Base-by-base conservation (phyloP, 2,329 filamentous ascomycete genomes). In the Bertia moriformis region DNA sequence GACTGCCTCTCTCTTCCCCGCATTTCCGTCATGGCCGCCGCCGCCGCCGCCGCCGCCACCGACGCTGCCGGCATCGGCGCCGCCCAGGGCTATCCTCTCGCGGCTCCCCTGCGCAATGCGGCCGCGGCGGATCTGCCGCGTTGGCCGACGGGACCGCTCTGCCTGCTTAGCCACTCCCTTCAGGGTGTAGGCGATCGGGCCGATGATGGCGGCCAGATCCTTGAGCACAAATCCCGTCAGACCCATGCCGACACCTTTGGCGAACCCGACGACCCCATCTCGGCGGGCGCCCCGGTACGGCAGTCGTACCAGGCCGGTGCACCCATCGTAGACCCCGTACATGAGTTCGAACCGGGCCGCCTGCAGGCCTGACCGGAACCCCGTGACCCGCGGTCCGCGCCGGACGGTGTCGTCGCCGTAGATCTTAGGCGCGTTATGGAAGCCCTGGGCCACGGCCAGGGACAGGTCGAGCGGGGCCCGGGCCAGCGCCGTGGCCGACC, bases 391-490 rank as follows among this genome's bases (percentile, higher is more conserved):
- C 1, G 66, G 66, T 1, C 75, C 73, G 2, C 67, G 66, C 3
- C 79, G 68, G 2, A 84, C 79, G 1, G 78, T 83, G 38, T 73
- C 68, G 47, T 84, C 79, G 13, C 78, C 78, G 46, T 83, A 84
- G 0, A 84, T 62, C 2, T 76, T 68, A 1, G 78, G 78, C 0
- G 75, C 76, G 45, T 83, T 83, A 51, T 83, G 78, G 45, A 83
- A 27, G 7, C 78, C 78, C 49, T 82, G 76, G 1, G 74, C 73
- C 2, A 83, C 51, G 0, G 74, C 73, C 30, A 81, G 56, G 0
- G 69, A 65, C 2, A 82, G 52, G 46, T 78, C 68, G 45, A 79
- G 69, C 0, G 78, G 78, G 0, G 73, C 69, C 43, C 61, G 63
- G 4, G 62, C 63, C 3, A 78, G 55, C 3, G 73, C 69, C 2